These are phyloP conservation scores for Huntiella savannae DNA, from an alignment of 2,329 filamentous ascomycete species.

Conservation along the genomic window DNA sequence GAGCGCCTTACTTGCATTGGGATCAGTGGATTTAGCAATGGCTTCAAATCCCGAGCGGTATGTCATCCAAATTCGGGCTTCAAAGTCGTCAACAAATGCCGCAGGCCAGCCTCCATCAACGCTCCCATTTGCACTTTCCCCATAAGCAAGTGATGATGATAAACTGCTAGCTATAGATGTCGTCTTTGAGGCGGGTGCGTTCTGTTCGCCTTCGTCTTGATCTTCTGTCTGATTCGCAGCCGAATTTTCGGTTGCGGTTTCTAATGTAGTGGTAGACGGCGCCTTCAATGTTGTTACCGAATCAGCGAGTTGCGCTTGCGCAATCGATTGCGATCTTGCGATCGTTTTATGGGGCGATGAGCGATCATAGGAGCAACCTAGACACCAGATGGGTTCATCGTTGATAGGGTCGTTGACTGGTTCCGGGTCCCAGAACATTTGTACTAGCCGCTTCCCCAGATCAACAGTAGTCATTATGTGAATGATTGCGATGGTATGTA, in stretches of 20 bases:
- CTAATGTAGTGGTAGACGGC: not conserved
- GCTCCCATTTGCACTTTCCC: slow-evolving; percentile 14
- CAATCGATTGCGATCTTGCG: not conserved
- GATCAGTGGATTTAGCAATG: slow-evolving; percentile 62
- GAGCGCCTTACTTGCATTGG: slow-evolving; percentile 49
- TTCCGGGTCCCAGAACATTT: slow-evolving; percentile 83
- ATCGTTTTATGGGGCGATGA: slow-evolving; percentile 5
- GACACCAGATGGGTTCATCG: slow-evolving; percentile 64
- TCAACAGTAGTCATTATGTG: slow-evolving; percentile 38
- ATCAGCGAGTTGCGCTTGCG: not conserved
- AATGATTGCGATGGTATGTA: not conserved
- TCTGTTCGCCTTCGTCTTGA: slow-evolving; percentile 19
- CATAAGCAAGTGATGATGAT: slow-evolving; percentile 31
- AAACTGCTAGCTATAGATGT: slow-evolving; percentile 32
- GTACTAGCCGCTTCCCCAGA: slow-evolving; percentile 64
- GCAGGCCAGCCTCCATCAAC: slow-evolving; percentile 54
- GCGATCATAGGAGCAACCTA: slow-evolving; percentile 37
- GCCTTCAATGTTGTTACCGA: slow-evolving; percentile 2
- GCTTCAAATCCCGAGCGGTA: slow-evolving; percentile 73
- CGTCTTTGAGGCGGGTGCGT: slow-evolving; percentile 22
- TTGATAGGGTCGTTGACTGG: slow-evolving; percentile 57
- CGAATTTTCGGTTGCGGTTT: not conserved
- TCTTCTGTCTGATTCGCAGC: not conserved
- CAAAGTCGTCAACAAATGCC: slow-evolving; percentile 77
- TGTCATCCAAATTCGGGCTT: slow-evolving; percentile 88